A percentile compares a stretch with the other conserved stretches of the same genome.
phyloP scores from a whole-genome alignment of 768 basidiomycete genomes.

The Collybiopsis confluens region DNA sequence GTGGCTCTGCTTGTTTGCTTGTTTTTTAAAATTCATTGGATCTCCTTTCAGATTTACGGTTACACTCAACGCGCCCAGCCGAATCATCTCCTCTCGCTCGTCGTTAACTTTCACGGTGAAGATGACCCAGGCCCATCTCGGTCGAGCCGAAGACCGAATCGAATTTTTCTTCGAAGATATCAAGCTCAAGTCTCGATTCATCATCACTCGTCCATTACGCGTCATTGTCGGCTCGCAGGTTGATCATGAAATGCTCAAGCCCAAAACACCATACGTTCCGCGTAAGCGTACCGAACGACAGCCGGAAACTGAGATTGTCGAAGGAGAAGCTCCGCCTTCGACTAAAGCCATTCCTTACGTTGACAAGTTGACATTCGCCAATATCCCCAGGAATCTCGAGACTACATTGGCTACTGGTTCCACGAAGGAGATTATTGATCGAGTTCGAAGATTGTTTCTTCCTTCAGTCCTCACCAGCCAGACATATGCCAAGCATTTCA shows the following conservation, averaged over 20 bases:
- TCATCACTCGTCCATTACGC: constrained; percentile 41
- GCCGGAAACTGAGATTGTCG: constrained; percentile 30
- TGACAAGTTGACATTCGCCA: constrained; percentile 30
- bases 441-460: constrained; percentile 30
- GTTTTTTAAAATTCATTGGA: not conserved
- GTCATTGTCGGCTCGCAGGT: constrained; percentile 42
- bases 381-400: constrained; percentile 33
- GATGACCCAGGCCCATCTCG: constrained; percentile 20
- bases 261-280: constrained; percentile 43
- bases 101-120: constrained; percentile 9
- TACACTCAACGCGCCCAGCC: not conserved
- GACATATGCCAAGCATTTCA: constrained; percentile 44
- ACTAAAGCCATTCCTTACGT: constrained; percentile 39
- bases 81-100: not conserved
- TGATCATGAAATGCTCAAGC: constrained; percentile 42
- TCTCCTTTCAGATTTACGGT: not conserved
- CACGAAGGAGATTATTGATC: constrained; percentile 21
- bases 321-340: constrained; percentile 39
- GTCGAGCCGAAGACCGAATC: constrained; percentile 49
- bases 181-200: constrained; percentile 36
- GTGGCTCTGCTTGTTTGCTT: not conserved
- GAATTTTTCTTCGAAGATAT: constrained; percentile 51
- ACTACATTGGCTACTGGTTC: constrained; percentile 26
- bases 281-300: constrained; percentile 27
- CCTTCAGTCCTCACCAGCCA: constrained; percentile 32